phyloP scores from a whole-genome alignment of 169 alveolate species.

The Miamiensis avidus region DNA sequence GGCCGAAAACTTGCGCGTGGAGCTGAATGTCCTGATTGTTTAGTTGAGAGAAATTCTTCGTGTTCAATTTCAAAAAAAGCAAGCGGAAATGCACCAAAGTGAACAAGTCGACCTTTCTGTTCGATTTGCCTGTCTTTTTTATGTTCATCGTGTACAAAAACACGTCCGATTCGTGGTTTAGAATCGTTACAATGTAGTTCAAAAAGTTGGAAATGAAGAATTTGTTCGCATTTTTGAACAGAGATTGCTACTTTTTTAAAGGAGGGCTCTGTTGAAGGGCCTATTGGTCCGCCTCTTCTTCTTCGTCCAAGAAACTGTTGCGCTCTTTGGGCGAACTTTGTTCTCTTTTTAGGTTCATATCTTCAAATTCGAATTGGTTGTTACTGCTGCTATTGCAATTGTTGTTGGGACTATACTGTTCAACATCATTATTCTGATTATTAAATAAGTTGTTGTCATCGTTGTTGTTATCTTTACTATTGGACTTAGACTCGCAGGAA shows the following conservation, averaged over 20 bases:
- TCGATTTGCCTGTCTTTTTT: conserved; percentile 8
- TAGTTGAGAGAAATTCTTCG: background rate
- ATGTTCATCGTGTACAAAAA: background rate
- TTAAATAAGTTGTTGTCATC: too few species aligned
- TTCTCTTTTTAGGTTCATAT: too few species aligned
- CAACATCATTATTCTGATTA: too few species aligned
- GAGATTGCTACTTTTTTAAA: conserved; percentile 3
- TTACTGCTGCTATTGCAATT: too few species aligned
- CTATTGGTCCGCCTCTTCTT: too few species aligned
- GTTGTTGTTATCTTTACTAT: too few species aligned
- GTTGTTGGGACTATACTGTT: too few species aligned
- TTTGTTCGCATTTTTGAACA: conserved; percentile 18
- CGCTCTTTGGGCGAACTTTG: too few species aligned
- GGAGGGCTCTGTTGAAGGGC: too few species aligned
- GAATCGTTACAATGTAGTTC: conserved; percentile 8
- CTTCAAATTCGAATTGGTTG: too few species aligned
- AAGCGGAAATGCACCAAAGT: conserved; percentile 20
- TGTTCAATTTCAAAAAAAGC: conserved; percentile 8
- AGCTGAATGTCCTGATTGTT: background rate
- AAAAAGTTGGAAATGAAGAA: conserved; percentile 12
- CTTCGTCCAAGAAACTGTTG: too few species aligned
- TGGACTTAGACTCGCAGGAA: too few species aligned
- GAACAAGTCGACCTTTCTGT: conserved; percentile 18
- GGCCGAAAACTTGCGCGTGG: conserved; percentile 2
- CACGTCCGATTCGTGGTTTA: background rate